phyloP scores from a whole-genome alignment of 2,329 filamentous ascomycete genomes.

The Cercospora sp. region DNA sequence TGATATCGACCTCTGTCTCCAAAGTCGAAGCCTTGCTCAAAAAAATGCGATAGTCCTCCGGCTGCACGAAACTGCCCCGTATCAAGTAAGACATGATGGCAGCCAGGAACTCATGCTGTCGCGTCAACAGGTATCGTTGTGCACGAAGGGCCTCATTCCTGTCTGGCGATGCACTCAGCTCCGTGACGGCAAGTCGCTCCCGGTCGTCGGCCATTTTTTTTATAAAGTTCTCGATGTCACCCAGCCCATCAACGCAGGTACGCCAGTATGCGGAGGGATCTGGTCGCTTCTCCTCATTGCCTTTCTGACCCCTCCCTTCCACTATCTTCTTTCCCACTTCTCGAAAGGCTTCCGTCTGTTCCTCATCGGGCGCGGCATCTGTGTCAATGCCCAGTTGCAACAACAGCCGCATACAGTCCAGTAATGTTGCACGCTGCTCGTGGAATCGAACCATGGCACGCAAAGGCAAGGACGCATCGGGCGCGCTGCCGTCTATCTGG shows the following conservation, averaged over 20 bases:
- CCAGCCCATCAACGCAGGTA: conserved; percentile 75
- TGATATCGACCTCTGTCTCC: conserved; percentile 73
- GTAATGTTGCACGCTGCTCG: conserved; percentile 75
- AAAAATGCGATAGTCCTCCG: conserved; percentile 72
- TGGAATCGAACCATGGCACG: conserved; percentile 86
- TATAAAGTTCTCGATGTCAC: conserved; percentile 73
- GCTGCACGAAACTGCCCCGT: conserved; percentile 69
- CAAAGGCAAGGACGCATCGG: conserved; percentile 73
- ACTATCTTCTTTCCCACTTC: conserved; percentile 61
- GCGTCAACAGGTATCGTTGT: conserved; percentile 74
- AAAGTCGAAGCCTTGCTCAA: conserved; percentile 66
- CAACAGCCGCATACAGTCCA: conserved; percentile 81
- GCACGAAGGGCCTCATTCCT: conserved; percentile 76
- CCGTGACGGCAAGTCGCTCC: conserved; percentile 73
- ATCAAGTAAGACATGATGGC: conserved; percentile 78
- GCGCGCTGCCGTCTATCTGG: conserved; percentile 61
- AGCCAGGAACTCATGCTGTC: conserved; percentile 86
- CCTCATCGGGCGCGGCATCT: conserved; percentile 44
- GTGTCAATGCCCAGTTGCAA: conserved; percentile 65
- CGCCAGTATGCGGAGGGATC: conserved; percentile 66
- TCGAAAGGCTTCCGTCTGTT: conserved; percentile 54
- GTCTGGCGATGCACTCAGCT: conserved; percentile 64
- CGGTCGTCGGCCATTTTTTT: conserved; percentile 73
- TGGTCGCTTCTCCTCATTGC: conserved; percentile 43
- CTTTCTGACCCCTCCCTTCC: conserved; percentile 45